These are phyloP conservation scores for Boletus mariae DNA, from an alignment of 1,284 basidiomycete genomes.

Conservation along the genomic window DNA sequence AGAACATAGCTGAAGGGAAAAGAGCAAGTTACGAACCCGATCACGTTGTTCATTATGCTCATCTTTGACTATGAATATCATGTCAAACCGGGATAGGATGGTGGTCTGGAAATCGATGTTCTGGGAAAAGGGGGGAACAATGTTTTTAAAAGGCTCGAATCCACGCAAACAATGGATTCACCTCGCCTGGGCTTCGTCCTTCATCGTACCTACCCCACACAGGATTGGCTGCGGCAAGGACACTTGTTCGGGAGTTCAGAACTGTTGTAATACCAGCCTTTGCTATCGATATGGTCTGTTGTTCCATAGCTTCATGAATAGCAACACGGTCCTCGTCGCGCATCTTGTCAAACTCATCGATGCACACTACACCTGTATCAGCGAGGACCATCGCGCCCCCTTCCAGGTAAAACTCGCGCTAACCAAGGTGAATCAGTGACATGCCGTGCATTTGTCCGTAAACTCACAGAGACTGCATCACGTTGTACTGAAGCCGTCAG, in stretches of 20 bases:
- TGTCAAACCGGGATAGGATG: constrained; percentile 97
- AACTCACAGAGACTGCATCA: constrained; percentile 80
- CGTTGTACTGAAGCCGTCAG: constrained; percentile 97
- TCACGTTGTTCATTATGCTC: constrained; percentile 96
- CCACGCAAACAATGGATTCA: constrained; percentile 28
- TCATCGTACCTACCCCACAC: constrained; percentile 99
- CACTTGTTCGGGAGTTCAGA: constrained; percentile 93
- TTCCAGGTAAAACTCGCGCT: constrained; percentile 99
- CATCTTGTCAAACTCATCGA: constrained; percentile 99
- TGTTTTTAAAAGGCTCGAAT: background rate
- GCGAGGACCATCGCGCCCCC: constrained; percentile 99
- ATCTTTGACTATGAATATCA: constrained; percentile 99
- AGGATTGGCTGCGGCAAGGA: constrained; percentile 97
- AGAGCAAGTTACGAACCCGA: constrained; percentile 49
- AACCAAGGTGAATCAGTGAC: constrained; percentile 6
- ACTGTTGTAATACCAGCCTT: constrained; percentile 99
- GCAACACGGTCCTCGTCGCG: constrained; percentile 98
- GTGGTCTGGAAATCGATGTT: constrained; percentile 99
- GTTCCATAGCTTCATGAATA: constrained; percentile 99
- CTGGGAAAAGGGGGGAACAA: constrained; percentile 35
- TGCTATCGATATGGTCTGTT: constrained; percentile 99
- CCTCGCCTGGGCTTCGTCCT: constrained; percentile 94
- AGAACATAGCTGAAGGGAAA: background rate
- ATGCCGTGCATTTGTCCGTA: background rate
- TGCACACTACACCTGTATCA: constrained; percentile 97